Conservation (phyloP, 78 protist genomes). For the Anaeramoeba ignava region DNA sequence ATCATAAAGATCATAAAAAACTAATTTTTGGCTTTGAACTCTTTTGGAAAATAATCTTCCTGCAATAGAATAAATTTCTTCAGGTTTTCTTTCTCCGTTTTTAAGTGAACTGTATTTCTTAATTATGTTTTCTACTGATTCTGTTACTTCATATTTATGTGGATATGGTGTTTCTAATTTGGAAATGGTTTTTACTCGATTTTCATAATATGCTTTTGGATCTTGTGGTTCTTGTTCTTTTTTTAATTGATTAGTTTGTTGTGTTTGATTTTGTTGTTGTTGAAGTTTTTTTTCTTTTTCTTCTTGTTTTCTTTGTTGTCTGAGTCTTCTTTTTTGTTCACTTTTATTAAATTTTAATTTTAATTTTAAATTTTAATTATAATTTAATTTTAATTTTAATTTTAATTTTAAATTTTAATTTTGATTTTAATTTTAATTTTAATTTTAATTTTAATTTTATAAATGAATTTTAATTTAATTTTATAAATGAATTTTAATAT, state of each 20-base stretch:
- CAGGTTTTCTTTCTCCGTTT: neutral
- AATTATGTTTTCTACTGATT: neutral
- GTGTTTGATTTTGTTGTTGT: neutral
- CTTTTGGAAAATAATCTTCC: slow-evolving; percentile 41
- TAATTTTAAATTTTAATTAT: neutral
- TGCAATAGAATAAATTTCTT: neutral
- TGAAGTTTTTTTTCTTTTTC: neutral
- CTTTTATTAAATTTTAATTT: neutral
- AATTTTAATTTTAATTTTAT: neutral
- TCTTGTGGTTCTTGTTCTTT: neutral
- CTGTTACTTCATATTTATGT: neutral
- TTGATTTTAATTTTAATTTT: neutral
- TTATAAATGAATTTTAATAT: too few species aligned
- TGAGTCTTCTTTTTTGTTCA: neutral
- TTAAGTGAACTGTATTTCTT: neutral
- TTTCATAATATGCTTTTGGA: neutral
- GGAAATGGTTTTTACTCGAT: neutral
- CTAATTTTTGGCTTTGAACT: slow-evolving; percentile 48
- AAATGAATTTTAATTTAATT: too few species aligned
- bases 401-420: neutral
- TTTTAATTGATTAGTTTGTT: neutral
- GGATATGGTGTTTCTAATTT: neutral
- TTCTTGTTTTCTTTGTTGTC: neutral
- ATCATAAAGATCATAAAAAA: slow-evolving; percentile 70
- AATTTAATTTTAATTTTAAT: neutral